Evolutionary conservation across 371 early-diverging fungal genomes (phyloP), one percentile per base, ranked within the genome.

Genomic region (Umbelopsis sp.): DNA sequence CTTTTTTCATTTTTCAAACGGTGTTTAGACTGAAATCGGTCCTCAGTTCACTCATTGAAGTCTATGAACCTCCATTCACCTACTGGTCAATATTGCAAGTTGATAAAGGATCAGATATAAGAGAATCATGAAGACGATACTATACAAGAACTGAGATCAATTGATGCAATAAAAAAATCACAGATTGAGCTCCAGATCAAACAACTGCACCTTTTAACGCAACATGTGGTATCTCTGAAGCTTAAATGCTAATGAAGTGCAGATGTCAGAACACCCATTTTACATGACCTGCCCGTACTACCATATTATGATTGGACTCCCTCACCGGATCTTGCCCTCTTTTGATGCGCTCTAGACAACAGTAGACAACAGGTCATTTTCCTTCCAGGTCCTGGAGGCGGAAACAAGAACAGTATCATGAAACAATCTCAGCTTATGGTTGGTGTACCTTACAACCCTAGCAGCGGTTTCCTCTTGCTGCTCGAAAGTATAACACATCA

Each of bases 391-490:
- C 10, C 45, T 29, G 4, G 29, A 29, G 1, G 29, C 29, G 29
- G 4, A 6, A 6, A 45, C 45, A 45, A 45, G 45, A 29, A 29
- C 29, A 29, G 4, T 4, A 29, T 29, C 1, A 4, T 29, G 4
- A 29, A 29, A 29, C 29, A 29, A 29, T 29, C 1, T 29, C 29
- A 1, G 3, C 3, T 7, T 2, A 45, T 45, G 45, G 45, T 7
- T 2, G 32, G 52, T 18, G n/a, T 44, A 10, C 8, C 32, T 44
- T 65, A 69, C 35, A 37, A 53, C 69, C 7, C 53, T 65, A 35
- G 53, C 22, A 69, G 29, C 64, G 57, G 1, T 10, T 69, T 6
- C 69, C 69, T 10, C 22, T 57, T 16, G 65, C 65, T 37, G 65
- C 57, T 32, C 65, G 69, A 8, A 65, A 25, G 6, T 65, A 46